phyloP scores from a whole-genome alignment of 1,139 yeast genomes.

The Meyerozyma elateridarum region DNA sequence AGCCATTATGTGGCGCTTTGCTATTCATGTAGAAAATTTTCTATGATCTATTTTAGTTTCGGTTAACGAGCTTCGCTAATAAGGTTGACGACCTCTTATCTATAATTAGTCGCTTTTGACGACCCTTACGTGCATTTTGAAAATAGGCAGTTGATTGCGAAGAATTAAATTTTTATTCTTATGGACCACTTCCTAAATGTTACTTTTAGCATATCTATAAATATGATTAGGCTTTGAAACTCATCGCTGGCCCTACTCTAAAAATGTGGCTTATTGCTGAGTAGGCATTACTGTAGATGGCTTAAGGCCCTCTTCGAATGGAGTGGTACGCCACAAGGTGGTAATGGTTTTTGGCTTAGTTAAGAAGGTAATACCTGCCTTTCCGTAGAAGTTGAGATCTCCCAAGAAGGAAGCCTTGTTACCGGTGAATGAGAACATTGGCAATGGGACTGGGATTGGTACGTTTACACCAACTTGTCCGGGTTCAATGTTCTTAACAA shows the following conservation, averaged over 20 bases:
- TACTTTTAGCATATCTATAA: too few species aligned
- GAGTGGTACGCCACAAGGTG: slow-evolving; percentile 59
- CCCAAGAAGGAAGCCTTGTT: slow-evolving; percentile 75
- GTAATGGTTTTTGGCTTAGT: slow-evolving; percentile 79
- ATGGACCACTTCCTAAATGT: too few species aligned
- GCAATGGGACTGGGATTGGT: slow-evolving; percentile 81
- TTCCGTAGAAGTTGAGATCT: slow-evolving; percentile 76
- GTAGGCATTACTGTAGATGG: slow-evolving; percentile 69
- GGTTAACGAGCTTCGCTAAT: too few species aligned
- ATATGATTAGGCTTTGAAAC: too few species aligned
- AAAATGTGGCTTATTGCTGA: slow-evolving; percentile 31
- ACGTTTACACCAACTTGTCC: slow-evolving; percentile 81
- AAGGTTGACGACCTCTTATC: too few species aligned
- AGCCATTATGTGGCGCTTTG: too few species aligned
- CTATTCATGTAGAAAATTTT: too few species aligned
- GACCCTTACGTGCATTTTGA: too few species aligned
- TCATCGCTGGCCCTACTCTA: slow-evolving; percentile 1
- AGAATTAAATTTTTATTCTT: too few species aligned
- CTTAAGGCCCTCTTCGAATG: slow-evolving; percentile 38
- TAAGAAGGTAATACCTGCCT: slow-evolving; percentile 66
- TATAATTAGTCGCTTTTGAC: too few species aligned
- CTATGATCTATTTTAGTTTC: too few species aligned
- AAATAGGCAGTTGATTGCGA: too few species aligned
- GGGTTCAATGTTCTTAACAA: slow-evolving; percentile 64
- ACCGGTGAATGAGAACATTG: slow-evolving; percentile 81